Evolutionary conservation across 768 basidiomycete genomes (phyloP), one percentile per base, ranked within the genome.

Genomic region (Dioszegia hungarica): DNA sequence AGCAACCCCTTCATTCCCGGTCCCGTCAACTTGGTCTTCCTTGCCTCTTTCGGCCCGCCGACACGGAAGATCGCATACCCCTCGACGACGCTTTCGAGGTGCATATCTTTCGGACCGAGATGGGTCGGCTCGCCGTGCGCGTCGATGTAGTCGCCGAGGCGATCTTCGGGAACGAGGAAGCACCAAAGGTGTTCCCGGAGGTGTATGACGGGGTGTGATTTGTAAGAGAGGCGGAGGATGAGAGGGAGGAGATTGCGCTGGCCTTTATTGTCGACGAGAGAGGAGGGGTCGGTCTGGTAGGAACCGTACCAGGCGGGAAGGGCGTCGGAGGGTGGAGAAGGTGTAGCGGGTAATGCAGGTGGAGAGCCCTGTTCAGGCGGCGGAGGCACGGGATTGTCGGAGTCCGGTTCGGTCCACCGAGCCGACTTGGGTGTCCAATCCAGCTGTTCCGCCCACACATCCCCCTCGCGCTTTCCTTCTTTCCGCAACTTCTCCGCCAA

Each of bases 361-460:
- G 14, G 10, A 6, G 34, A n/a, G n/a, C n/a, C n/a, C 24, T 19
- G 45, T 15, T 2, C 17, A 0, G 24, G 12, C 41, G 57, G 12
- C 11, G 29, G 17, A 24, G 14, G 15, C 19, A 6, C 17, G 14
- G 57, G 34, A 17, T 43, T 9, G 1, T n/a, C 25, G 8, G 50
- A 33, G 28, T 19, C 62, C 15, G 64, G 62, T 27, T 73, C 64
- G 10, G 63, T 44, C 75, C 74, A 74, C 44, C 70, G 47, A 2
- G 75, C 73, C 12, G 48, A 60, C 75, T 98, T 97, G 1, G 89
- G 89, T 1, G 89, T 86, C 95, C 95, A 98, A 72, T 99, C 93
- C 56, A 98, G 79, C 74, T 99, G 95, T 46, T 80, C 82, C 14
- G 93, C 76, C 90, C 91, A 95, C 6, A 84, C 84, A 74, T 90